Evolutionary conservation across 805 yeast species (phyloP).

Genomic region (Kockiozyma suomiensis): DNA sequence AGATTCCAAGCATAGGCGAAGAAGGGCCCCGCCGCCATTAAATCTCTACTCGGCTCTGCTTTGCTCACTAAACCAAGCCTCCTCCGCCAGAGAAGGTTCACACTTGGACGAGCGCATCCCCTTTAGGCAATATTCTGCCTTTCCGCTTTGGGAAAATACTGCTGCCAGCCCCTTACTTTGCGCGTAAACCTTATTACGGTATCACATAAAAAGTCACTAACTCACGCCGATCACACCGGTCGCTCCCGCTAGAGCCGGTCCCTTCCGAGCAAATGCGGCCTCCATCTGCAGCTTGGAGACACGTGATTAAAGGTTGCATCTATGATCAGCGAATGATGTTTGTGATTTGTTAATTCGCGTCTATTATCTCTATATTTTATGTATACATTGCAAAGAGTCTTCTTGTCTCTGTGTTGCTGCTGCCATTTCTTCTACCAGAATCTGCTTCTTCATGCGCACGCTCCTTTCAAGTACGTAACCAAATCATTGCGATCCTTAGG

Average conservation of each 20-base stretch:
- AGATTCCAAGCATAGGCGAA: background rate
- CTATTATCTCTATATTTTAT: background rate
- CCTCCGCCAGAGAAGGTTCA: background rate
- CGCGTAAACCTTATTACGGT: background rate
- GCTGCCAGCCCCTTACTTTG: background rate
- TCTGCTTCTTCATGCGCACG: conserved; percentile 34
- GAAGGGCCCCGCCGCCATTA: conserved; percentile 1
- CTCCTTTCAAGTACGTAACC: conserved; percentile 60
- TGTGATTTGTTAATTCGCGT: too few species aligned
- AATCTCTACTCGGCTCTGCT: background rate
- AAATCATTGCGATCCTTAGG: conserved; percentile 98
- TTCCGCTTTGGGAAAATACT: background rate
- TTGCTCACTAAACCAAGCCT: background rate
- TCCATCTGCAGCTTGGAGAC: too few species aligned
- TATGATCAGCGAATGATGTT: too few species aligned
- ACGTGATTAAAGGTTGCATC: too few species aligned
- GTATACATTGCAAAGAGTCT: too few species aligned
- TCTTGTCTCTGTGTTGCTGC: too few species aligned
- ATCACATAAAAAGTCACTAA: background rate
- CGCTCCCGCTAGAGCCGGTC: too few species aligned
- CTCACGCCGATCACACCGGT: too few species aligned
- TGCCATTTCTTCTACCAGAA: too few species aligned
- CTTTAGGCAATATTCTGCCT: background rate
- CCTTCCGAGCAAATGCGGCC: too few species aligned
- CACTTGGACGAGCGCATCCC: background rate